A percentile compares a stretch with the other conserved stretches of the same genome.
Conservation (phyloP, 2,329 filamentous ascomycete species). For the Fusarium pseudonygamai region DNA sequence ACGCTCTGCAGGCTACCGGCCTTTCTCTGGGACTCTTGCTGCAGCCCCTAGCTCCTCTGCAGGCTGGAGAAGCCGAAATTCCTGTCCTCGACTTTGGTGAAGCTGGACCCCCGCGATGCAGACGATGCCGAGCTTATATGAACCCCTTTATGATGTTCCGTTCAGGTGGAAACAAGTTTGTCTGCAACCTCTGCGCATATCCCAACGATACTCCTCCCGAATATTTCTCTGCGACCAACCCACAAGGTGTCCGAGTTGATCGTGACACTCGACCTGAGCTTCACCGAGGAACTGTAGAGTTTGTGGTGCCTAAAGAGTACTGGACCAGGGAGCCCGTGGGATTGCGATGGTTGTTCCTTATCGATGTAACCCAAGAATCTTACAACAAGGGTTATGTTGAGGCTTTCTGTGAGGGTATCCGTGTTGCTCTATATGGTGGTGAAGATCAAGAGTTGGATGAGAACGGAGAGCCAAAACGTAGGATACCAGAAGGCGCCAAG, state of each 20-base stretch:
- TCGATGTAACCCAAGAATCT: conserved; percentile 92
- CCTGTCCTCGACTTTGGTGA: conserved; percentile 97
- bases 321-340: conserved; percentile 95
- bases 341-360: conserved; percentile 86
- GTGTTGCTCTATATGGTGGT: conserved; percentile 82
- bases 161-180: conserved; percentile 92
- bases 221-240: conserved; percentile 92
- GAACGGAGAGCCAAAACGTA: conserved; percentile 62
- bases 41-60: conserved; percentile 85
- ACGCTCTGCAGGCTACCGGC: conserved; percentile 81
- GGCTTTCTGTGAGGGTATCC: conserved; percentile 88
- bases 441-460: conserved; percentile 61
- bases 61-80: conserved; percentile 85
- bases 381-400: conserved; percentile 91
- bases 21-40: conserved; percentile 88
- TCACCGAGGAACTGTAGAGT: conserved; percentile 92
- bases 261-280: conserved; percentile 89
- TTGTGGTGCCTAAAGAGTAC: conserved; percentile 97
- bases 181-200: conserved; percentile 98
- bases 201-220: conserved; percentile 93
- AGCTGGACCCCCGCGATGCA: conserved; percentile 86
- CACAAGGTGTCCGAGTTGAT: conserved; percentile 86
- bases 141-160: conserved; percentile 99
- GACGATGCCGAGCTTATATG: conserved; percentile 94
- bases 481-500: conserved; percentile 81